Evolutionary conservation across 768 basidiomycete genomes (phyloP).

Genomic region (Sistotremastrum suecicum): DNA sequence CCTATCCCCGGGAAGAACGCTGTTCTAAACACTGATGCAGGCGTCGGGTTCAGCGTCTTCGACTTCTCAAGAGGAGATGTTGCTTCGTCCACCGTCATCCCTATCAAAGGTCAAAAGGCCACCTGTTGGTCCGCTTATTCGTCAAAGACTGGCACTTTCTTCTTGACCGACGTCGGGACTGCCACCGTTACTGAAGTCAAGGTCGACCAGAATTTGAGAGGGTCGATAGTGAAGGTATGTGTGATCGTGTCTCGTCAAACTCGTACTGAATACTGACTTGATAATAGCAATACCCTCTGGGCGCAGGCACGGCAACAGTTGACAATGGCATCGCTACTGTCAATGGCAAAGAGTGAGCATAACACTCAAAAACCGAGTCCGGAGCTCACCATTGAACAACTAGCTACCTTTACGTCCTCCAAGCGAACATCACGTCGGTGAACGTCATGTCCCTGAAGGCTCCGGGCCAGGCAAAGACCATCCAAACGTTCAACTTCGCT

Average conservation of each 20-base stretch:
- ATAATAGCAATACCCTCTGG: slow-evolving; percentile 25
- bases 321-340: slow-evolving; percentile 21
- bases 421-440: slow-evolving; percentile 24
- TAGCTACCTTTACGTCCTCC: slow-evolving; percentile 29
- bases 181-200: slow-evolving; percentile 12
- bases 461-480: slow-evolving; percentile 19
- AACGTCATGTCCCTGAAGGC: slow-evolving; percentile 25
- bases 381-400: not conserved
- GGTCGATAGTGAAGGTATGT: slow-evolving; percentile 9
- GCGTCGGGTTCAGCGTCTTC: slow-evolving; percentile 16
- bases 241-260: not conserved
- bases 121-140: slow-evolving; percentile 18
- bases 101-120: slow-evolving; percentile 16
- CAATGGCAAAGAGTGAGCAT: slow-evolving; percentile 16
- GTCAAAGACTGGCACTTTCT: slow-evolving; percentile 19
- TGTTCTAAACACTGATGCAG: slow-evolving; percentile 16
- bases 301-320: slow-evolving; percentile 21
- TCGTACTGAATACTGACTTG: not conserved
- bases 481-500: slow-evolving; percentile 20
- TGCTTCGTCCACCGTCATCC: slow-evolving; percentile 6
- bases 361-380: no score
- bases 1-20: slow-evolving; percentile 17
- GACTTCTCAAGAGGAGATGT: slow-evolving; percentile 12
- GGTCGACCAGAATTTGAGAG: slow-evolving; percentile 10
- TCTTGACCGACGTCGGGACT: slow-evolving; percentile 16